These are phyloP conservation scores for Adiantum capillusveneris DNA, from an alignment of 75 land plant genomes.

Conservation along the genomic window DNA sequence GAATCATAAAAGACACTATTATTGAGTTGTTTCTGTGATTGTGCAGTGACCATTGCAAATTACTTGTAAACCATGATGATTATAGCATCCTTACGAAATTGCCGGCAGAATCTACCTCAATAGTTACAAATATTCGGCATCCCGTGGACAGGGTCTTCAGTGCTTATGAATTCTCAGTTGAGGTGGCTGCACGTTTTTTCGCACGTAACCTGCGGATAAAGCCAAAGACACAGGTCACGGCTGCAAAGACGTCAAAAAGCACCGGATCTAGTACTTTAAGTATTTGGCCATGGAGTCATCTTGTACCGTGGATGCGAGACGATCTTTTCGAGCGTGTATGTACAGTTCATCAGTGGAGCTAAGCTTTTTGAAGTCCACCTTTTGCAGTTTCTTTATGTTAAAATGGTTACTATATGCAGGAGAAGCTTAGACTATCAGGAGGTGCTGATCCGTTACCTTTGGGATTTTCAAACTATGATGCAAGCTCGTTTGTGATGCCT, in stretches of 20 bases:
- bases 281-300: constrained; percentile 98
- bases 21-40: not conserved
- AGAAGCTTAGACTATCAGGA: constrained; percentile 3
- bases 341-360: no score
- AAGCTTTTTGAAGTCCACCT: no score
- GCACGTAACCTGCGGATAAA: constrained; percentile 7
- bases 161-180: constrained; percentile 87
- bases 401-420: not conserved
- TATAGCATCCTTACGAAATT: constrained; percentile 74
- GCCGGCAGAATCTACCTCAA: constrained; percentile 65
- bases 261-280: constrained; percentile 68
- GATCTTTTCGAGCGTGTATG: constrained; percentile 84
- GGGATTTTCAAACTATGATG: constrained; percentile 18
- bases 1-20: no score
- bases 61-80: constrained; percentile 83
- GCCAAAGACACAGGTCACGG: constrained; percentile 8
- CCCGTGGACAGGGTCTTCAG: constrained; percentile 91
- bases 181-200: constrained; percentile 91
- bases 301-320: constrained; percentile 95
- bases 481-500: constrained; percentile 53
- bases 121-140: constrained; percentile 71
- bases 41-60: constrained; percentile 67
- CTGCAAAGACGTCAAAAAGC: not conserved
- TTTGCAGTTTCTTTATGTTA: no score
- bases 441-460: not conserved